Evolutionary conservation across 1,284 basidiomycete genomes (phyloP).

Genomic region (Leccinum pallidistipes): DNA sequence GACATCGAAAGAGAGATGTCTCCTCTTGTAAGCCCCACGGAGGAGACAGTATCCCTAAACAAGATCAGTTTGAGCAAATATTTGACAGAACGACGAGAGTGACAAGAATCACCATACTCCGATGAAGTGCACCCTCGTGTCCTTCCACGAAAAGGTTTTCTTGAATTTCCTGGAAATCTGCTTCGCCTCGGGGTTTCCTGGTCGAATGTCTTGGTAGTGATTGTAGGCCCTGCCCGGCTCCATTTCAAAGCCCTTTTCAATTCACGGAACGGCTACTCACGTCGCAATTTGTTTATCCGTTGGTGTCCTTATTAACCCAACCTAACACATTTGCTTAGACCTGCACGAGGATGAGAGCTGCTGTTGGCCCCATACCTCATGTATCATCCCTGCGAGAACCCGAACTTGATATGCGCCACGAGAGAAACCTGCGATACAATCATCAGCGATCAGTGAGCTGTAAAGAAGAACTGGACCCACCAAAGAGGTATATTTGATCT

Average conservation of each 20-base stretch:
- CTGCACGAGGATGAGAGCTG: neutral
- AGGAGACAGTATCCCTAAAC: constrained; percentile 39
- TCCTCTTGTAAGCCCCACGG: constrained; percentile 1
- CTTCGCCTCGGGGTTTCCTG: neutral
- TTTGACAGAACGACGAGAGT: neutral
- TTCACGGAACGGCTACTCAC: neutral
- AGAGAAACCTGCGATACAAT: constrained; percentile 38
- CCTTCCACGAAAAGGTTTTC: neutral
- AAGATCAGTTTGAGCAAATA: neutral
- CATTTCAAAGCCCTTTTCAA: neutral
- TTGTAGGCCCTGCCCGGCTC: constrained; percentile 36
- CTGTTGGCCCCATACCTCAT: constrained; percentile 26
- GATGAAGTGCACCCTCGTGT: constrained; percentile 35
- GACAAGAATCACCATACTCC: constrained; percentile 33
- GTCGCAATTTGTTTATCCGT: constrained; percentile 17
- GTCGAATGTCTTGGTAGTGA: constrained; percentile 27
- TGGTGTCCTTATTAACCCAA: constrained; percentile 14
- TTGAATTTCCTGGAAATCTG: neutral
- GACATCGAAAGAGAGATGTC: constrained; percentile 22
- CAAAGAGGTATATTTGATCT: constrained; percentile 45
- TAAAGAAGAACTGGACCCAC: constrained; percentile 18
- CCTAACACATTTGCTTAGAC: neutral
- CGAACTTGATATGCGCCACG: constrained; percentile 44
- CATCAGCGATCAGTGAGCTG: neutral
- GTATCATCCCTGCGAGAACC: constrained; percentile 39